phyloP scores from a whole-genome alignment of 176 grass and related monocot genomes.

The Guadua angustifolia region DNA sequence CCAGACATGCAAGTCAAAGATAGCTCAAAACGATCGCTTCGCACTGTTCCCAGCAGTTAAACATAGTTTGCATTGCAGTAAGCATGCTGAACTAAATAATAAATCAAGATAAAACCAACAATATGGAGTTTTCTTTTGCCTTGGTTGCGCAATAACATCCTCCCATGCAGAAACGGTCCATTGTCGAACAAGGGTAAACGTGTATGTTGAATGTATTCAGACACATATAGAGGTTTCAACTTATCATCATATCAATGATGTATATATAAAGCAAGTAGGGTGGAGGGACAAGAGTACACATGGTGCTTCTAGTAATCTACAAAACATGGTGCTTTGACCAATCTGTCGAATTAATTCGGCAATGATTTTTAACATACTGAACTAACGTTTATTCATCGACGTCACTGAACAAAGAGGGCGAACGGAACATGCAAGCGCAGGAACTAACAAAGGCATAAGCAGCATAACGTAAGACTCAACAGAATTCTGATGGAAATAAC shows the following conservation, averaged over 20 bases:
- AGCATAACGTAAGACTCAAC: background rate
- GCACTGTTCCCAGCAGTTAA: background rate
- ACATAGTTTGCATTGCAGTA: background rate
- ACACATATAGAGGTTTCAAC: background rate
- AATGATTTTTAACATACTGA: background rate
- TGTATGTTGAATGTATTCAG: background rate
- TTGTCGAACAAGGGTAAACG: background rate
- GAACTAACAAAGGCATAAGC: conserved; percentile 1
- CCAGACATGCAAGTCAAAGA: background rate
- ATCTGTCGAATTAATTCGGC: background rate
- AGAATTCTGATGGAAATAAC: background rate
- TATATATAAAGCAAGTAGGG: background rate
- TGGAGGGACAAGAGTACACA: background rate
- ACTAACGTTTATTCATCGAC: background rate
- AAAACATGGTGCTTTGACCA: background rate
- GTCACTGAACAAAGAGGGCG: background rate
- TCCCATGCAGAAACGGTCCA: conserved; percentile 18
- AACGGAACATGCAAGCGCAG: background rate
- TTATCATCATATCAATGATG: background rate
- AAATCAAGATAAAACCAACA: background rate
- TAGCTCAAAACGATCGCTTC: background rate
- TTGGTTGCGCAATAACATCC: background rate
- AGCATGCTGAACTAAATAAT: background rate
- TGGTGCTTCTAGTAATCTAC: background rate
- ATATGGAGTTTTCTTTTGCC: conserved; percentile 1